Base-by-base conservation (phyloP, 148 eudicot genomes). In the Amaranthus hypochondriacus region DNA sequence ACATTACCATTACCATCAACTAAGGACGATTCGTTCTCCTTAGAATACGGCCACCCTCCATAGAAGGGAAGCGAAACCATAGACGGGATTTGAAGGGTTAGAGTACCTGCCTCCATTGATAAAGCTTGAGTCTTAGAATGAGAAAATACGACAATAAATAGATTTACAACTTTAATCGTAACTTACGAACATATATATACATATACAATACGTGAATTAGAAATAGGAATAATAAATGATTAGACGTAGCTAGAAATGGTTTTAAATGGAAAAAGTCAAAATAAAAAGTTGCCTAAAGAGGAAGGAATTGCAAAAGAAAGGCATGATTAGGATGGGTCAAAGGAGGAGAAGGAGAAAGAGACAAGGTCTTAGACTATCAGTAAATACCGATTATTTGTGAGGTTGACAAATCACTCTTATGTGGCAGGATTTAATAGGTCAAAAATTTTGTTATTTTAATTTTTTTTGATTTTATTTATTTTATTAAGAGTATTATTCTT, bases 81-180 rank as follows among this genome's bases (percentile, higher is more conserved):
- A 70, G 43, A 21, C 39, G 79, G 56, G 49, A 56, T 48, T 57
- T 39, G 71, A 21, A 56, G 69, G n/a, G 69, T 5, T 8, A 64
- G 14, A 54, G 77, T 46, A 56, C 54, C 3, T 7, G 71, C 14
- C 13, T 64, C 66, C 76, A 78, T 79, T 48, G 39, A 28, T 28
- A 63, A 2, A 4, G 54, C 62, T 48, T 57, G 69, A 63, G 56
- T 4, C 1, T 70, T 63, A 70, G 13, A 64, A 77, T 54, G 55
- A 75, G 71, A 56, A 70, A 70, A 54, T 48, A 50, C 79, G 63
- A 63, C 4, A 77, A 43, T 28, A 70, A 47, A 43, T 28, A 70
- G 28, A 62, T 77, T 65, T 43, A 62, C 56, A 55, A 71, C 56
- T 3, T 8, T 57, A 14, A 70, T 44, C 79, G 71, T 70, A 62